Evolutionary conservation across 441 rosid species (phyloP).

Genomic region (Metrosideros polymorpha): DNA sequence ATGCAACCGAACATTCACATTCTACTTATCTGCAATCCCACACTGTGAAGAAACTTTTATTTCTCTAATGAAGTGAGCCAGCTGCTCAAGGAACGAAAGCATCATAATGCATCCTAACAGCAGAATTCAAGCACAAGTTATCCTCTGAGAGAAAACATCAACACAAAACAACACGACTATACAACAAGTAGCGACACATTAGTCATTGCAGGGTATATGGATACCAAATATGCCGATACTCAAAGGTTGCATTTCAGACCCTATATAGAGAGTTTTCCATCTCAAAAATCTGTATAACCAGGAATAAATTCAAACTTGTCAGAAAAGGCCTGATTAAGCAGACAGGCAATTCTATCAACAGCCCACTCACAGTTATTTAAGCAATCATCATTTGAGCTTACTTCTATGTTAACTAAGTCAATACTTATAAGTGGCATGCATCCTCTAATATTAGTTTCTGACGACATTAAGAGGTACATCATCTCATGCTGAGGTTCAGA

Average conservation of each 20-base stretch:
- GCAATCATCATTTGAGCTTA: neutral
- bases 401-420: neutral
- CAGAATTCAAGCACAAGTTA: neutral
- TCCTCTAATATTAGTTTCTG: neutral
- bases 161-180: neutral
- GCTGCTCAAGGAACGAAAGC: neutral
- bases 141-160: neutral
- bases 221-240: neutral
- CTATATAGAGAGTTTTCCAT: neutral
- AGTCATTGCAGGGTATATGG: neutral
- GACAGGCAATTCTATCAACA: neutral
- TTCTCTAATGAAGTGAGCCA: neutral
- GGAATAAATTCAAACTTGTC: neutral
- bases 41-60: neutral
- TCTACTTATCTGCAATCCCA: neutral
- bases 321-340: neutral
- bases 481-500: neutral
- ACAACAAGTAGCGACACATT: neutral
- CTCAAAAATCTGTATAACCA: neutral
- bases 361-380: neutral
- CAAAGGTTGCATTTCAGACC: neutral
- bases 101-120: neutral
- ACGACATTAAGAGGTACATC: neutral
- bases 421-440: neutral
- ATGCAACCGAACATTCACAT: neutral